Base-by-base conservation (phyloP, 2,329 filamentous ascomycete species). In the Teratosphaeriaceae sp. region DNA sequence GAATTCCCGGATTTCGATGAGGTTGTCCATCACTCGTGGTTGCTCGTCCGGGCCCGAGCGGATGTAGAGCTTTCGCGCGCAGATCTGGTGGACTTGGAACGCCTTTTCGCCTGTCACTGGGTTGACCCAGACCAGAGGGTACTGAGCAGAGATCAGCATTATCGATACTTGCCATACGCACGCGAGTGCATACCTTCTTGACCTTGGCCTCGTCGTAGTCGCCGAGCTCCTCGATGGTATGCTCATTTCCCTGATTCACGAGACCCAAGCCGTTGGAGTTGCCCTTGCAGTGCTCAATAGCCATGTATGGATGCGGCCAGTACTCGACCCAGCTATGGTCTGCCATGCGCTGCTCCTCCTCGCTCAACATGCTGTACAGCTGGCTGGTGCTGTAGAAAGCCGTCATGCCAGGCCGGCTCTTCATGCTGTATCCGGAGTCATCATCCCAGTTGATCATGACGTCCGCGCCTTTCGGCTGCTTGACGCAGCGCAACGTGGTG, bases 271-370 rank as follows among this genome's bases (percentile, higher is more conserved):
- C 84, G 38, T 78, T 77, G 3, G 82, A 68, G 19, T 76, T 78
- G 31, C 81, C 80, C 53, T 76, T 78, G 37, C 83, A 81, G 23
- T 70, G 61, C 49, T 75, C 79, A 80, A 88, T 88, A 82, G 83
- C 87, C 47, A 88, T 78, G 62, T 88, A 88, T 6, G 84, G 84
- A 53, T 88, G 84, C 3, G 84, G 75, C 0, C 83, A 83, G 57
- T 88, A 88, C 64, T 88, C 82, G 35, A 86, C 73, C 34, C 71
- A 77, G 18, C 80, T 80, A 8, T 71, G 75, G 39, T 79, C 74
- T 1, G 73, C 82, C 53, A 87, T 84, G 38, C 73, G 71, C 62
- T 85, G 75, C 54, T 87, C 81, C 31, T 74, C 72, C 1, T 75
- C 69, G 12, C 75, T 80, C 12, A 88, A 70, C n/a, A 73, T 58